Conservation (phyloP, 75 land plant species). For the Cryptomeria japonica region DNA sequence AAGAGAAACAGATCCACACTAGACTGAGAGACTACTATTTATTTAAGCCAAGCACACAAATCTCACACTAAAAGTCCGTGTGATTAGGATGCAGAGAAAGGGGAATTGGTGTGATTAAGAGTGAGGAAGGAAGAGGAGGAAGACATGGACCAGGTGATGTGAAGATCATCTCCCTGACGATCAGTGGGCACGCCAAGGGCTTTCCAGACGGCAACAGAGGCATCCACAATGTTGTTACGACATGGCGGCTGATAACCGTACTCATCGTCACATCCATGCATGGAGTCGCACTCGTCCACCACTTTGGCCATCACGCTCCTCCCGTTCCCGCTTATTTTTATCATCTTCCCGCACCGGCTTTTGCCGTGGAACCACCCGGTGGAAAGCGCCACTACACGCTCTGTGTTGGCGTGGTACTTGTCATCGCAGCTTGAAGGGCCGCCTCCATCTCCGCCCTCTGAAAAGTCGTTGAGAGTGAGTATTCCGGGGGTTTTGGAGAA, state of each 20-base stretch:
- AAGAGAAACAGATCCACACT: no score
- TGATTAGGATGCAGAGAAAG: no score
- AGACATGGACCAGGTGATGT: conserved; percentile 23
- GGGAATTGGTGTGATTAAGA: no score
- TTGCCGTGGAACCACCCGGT: conserved; percentile 53
- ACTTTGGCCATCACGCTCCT: conserved; percentile 37
- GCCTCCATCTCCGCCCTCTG: conserved; percentile 1
- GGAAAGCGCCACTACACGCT: conserved; percentile 57
- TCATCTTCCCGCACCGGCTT: conserved; percentile 31
- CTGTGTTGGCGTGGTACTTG: conserved; percentile 35
- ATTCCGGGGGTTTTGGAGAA: conserved; percentile 14
- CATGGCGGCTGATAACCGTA: conserved; percentile 65
- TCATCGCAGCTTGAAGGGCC: conserved; percentile 30
- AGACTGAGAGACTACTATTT: no score
- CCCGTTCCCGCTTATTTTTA: conserved; percentile 44
- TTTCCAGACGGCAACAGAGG: conserved; percentile 34
- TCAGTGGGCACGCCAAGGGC: conserved; percentile 21
- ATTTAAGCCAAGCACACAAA: no score
- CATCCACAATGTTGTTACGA: conserved; percentile 51
- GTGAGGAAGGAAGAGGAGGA: neutral
- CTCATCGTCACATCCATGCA: conserved; percentile 45
- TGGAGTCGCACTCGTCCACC: conserved; percentile 69
- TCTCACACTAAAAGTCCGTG: no score
- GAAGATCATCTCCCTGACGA: neutral
- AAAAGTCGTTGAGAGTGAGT: conserved; percentile 38